phyloP scores from a whole-genome alignment of 1,284 basidiomycete genomes.

The Marasmius fiardii region DNA sequence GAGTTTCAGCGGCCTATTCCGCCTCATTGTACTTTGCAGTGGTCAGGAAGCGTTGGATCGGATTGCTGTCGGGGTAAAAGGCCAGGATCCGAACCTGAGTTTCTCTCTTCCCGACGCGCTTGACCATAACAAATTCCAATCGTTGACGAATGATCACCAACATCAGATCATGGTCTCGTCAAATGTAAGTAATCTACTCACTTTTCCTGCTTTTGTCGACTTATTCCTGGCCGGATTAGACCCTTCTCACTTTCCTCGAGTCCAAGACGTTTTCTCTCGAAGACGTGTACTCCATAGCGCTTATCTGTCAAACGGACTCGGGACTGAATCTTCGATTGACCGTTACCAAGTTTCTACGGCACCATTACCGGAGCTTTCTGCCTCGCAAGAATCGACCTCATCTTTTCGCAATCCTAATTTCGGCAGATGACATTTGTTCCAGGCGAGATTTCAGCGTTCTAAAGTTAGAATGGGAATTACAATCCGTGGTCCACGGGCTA shows the following conservation, averaged over 20 bases:
- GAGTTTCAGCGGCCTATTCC: background rate
- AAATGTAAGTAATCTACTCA: background rate
- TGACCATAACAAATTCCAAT: background rate
- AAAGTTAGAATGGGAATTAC: background rate
- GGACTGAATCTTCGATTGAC: background rate
- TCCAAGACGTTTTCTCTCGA: conserved; percentile 3
- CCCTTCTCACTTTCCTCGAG: background rate
- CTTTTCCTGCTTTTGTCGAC: background rate
- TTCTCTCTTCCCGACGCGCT: background rate
- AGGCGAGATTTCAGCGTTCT: background rate
- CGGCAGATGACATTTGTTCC: background rate
- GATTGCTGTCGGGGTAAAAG: background rate
- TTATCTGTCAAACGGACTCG: background rate
- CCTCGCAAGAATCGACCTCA: background rate
- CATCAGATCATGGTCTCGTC: background rate
- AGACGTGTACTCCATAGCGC: background rate
- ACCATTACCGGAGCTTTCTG: background rate
- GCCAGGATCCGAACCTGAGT: background rate
- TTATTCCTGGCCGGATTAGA: background rate
- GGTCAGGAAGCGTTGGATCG: background rate
- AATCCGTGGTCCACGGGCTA: background rate
- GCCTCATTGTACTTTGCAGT: background rate
- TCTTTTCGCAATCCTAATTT: background rate
- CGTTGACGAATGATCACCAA: background rate
- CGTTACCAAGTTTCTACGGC: background rate